These are phyloP conservation scores for Lantana camara DNA, from an alignment of 257 asterid species.

Conservation along the genomic window DNA sequence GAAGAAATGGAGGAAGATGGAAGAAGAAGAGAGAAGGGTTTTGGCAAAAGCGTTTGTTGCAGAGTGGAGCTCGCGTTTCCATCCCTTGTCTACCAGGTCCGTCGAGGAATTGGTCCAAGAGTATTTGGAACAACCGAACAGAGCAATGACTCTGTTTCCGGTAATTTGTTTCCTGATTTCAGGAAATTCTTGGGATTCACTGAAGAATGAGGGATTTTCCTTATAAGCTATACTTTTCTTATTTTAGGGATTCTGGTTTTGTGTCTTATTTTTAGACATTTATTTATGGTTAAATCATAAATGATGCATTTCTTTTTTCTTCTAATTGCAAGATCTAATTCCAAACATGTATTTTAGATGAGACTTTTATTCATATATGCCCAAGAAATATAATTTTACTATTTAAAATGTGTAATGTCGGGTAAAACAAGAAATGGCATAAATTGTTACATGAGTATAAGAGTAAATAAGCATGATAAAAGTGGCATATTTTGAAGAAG, in stretches of 20 bases:
- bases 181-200: constrained; percentile 53
- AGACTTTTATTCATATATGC: no score
- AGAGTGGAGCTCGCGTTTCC: constrained; percentile 71
- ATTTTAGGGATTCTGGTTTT: no score
- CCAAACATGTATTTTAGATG: no score
- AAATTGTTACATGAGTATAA: no score
- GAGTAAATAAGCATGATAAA: no score
- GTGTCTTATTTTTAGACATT: no score
- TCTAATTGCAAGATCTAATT: no score
- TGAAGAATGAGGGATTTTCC: constrained; percentile 7
- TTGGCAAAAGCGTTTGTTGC: constrained; percentile 60
- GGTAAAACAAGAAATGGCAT: no score
- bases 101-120: constrained; percentile 71
- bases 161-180: constrained; percentile 40
- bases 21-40: constrained; percentile 56
- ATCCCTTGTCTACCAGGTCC: constrained; percentile 73
- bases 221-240: no score
- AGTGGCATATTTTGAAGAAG: no score
- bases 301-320: background rate
- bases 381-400: no score
- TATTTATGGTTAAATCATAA: background rate
- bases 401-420: no score
- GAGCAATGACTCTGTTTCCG: constrained; percentile 33
- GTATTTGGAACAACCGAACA: constrained; percentile 38
- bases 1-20: constrained; percentile 62